Base-by-base conservation (phyloP, 176 grass and related monocot species). In the Melocanna baccifera region DNA sequence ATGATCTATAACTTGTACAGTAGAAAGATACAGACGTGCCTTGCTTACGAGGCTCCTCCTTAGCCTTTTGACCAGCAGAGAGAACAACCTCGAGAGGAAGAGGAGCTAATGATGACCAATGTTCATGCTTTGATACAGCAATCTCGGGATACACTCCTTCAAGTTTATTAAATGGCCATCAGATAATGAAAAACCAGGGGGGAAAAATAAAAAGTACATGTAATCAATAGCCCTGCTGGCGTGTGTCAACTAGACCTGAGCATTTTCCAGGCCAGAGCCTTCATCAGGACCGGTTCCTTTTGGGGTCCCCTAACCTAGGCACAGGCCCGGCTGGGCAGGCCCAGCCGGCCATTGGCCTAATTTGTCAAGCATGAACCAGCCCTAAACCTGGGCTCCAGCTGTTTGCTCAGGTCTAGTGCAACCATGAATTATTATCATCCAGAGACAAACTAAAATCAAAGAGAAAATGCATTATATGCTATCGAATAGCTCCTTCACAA, bases 51-150 rank as follows among this genome's bases (percentile, higher is more conserved):
- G 84, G 90, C 85, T 99, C 90, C 11, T 99, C 97, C 87, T 96
- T 99, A 62, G 90, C 91, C 88, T 96, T 96, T 89, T 99, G 97
- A 85, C 97, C 93, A 83, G 97, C 93, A 58, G 97, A 99, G 71
- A 96, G 89, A 77, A 99, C 97, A 69, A 99, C 88, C 80, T 96
- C 97, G 0, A 96, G 91, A 83, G 97, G 91, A 90, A 96, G 93
- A 84, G 97, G 97, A 55, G 97, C 97, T 71, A 99, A 89, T 52
- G 97, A 94, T 87, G 97, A 99, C 97, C 97, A 99, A 67, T 99
- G 90, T 41, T 99, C 97, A 86, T 99, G 71, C 86, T 99, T 99
- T 80, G 91, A 89, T 67, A 92, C 89, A 64, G 97, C 93, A 76
- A 99, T 96, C 83, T 99, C 97, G 0, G 97, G 97, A 91, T 91